A percentile compares a stretch with the other conserved stretches of the same genome.
Evolutionary conservation across 2,329 filamentous ascomycete genomes (phyloP).

Genomic region (Exophiala sp.): DNA sequence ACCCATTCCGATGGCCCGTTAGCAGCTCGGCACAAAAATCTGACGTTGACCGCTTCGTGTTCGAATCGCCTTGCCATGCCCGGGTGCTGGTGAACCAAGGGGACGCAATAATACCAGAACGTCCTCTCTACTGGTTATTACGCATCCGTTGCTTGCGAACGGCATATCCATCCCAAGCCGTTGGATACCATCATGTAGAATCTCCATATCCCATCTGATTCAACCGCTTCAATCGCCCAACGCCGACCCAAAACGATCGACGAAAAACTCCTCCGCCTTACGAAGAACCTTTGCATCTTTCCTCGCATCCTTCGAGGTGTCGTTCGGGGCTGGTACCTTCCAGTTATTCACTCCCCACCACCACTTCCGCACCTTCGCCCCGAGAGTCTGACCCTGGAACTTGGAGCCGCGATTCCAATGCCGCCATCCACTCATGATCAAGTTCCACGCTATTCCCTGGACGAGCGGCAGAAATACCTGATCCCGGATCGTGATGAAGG

Average conservation of each 20-base stretch:
- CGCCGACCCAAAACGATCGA: slow-evolving; percentile 25
- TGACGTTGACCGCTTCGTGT: too few species aligned
- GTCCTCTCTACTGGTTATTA: too few species aligned
- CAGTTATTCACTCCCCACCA: slow-evolving; percentile 96
- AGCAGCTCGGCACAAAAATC: too few species aligned
- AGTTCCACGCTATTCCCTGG: slow-evolving; percentile 85
- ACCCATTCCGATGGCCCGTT: too few species aligned
- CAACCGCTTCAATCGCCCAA: slow-evolving; percentile 25
- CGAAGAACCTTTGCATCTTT: slow-evolving; percentile 34
- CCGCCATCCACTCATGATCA: slow-evolving; percentile 82
- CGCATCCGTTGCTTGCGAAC: too few species aligned
- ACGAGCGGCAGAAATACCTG: slow-evolving; percentile 80
- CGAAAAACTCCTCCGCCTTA: slow-evolving; percentile 40
- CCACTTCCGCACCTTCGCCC: slow-evolving; percentile 75
- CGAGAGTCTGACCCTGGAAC: slow-evolving; percentile 71
- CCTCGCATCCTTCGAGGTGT: slow-evolving; percentile 24
- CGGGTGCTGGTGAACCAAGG: too few species aligned
- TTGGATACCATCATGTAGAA: background rate
- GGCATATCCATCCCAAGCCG: too few species aligned
- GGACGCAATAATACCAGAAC: too few species aligned
- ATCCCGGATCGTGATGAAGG: slow-evolving; percentile 81
- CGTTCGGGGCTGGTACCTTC: slow-evolving; percentile 56
- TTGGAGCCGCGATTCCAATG: slow-evolving; percentile 79
- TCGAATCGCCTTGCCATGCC: too few species aligned
- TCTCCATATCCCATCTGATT: background rate